phyloP scores from a whole-genome alignment of 441 rosid species.

The Jatropha podagrica region DNA sequence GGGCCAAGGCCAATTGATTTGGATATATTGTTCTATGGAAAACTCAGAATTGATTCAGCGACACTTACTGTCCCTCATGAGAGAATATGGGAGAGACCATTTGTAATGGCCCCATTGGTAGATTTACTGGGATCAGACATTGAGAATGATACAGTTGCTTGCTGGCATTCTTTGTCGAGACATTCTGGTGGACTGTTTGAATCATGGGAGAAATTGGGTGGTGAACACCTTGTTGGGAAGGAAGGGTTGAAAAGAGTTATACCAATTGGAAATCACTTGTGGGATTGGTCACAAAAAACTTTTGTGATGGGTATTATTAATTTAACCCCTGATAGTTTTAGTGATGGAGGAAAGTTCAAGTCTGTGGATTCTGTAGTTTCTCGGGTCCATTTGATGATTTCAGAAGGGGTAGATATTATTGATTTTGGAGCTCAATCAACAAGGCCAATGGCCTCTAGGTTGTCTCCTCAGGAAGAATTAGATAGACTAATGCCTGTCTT shows the following conservation, averaged over 20 bases:
- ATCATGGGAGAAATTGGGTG: constrained; percentile 81
- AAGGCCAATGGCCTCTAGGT: constrained; percentile 68
- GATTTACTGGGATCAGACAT: constrained; percentile 69
- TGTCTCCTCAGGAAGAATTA: constrained; percentile 69
- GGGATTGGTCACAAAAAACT: constrained; percentile 78
- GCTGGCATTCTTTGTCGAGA: constrained; percentile 72
- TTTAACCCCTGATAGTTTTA: constrained; percentile 94
- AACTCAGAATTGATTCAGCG: constrained; percentile 56
- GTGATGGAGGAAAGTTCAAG: constrained; percentile 83
- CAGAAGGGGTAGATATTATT: constrained; percentile 79
- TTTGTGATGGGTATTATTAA: constrained; percentile 89
- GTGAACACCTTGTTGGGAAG: constrained; percentile 67
- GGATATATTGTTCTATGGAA: constrained; percentile 88
- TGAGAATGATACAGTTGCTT: constrained; percentile 66
- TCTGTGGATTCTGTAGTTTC: constrained; percentile 70
- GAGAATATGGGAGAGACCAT: constrained; percentile 93
- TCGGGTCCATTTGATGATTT: constrained; percentile 65
- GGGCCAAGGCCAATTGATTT: constrained; percentile 95
- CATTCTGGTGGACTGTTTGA: constrained; percentile 56
- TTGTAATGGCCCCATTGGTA: constrained; percentile 87
- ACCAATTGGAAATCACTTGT: constrained; percentile 63
- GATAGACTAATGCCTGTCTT: constrained; percentile 72
- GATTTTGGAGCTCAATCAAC: constrained; percentile 97
- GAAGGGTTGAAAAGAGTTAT: constrained; percentile 80
- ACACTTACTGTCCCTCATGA: constrained; percentile 70